Evolutionary conservation across 495 filamentous ascomycete genomes (phyloP), one percentile per base, ranked within the genome.

Genomic region (Xylaria telfairii): DNA sequence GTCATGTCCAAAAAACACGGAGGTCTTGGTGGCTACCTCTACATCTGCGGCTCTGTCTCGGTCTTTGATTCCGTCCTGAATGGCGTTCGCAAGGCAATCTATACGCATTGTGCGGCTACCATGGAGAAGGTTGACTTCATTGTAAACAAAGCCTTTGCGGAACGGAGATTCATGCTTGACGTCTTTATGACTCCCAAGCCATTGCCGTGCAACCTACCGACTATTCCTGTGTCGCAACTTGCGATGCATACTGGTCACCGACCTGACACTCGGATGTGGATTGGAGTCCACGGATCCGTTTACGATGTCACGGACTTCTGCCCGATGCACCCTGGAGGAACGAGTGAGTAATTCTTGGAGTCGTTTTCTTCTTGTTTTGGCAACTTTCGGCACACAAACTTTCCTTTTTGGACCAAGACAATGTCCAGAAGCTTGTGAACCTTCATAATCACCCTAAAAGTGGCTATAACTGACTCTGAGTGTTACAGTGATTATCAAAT

Each of bases 161-260:
- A 87, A 72, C 79, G 85, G 0, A 77, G 84, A 42, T 83, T 87
- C 68, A 87, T 87, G 85, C 78, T 87, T 1, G 84, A 87, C 66
- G 84, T 87, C 63, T 87, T 86, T 74, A 87, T 87, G 85, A 85
- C 84, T 17, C 85, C 84, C 8, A 83, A 81, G 70, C 80, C 83
- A 3, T 79, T 87, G 49, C 81, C 83, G 13, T 84, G 80, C 74
- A 83, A 85, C 56, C 72, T 82, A 26, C 82, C 84, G 19, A 81
- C 82, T 0, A 82, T 86, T 60, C 79, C 83, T 10, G 68, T 87
- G 12, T 85, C 83, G n/a, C 79, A 83, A 70, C 82, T 87, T 28
- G 80, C 83, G 10, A 73, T 76, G 24, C 78, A 86, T 65, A 87
- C 85, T 7, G 85, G 85, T 24, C 85, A 85, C 24, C 76, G 83